These are phyloP conservation scores for Sophora flavescens DNA, from an alignment of 306 rosid species.

Conservation along the genomic window DNA sequence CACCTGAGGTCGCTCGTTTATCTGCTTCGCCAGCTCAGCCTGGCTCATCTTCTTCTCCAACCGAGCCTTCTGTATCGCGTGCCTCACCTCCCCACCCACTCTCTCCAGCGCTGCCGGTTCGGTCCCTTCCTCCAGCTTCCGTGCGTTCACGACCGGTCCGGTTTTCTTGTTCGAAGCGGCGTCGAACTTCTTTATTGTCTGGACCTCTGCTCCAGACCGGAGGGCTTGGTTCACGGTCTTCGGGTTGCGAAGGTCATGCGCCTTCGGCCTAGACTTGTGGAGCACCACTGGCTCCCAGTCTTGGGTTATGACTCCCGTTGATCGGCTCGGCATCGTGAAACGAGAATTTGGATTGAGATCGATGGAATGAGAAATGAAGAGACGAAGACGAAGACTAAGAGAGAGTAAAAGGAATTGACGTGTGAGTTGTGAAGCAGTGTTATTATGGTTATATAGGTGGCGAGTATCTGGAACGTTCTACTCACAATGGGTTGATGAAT, in stretches of 20 bases:
- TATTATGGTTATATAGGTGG: background rate
- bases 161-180: constrained; percentile 70
- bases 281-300: constrained; percentile 87
- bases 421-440: background rate
- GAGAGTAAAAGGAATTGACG: background rate
- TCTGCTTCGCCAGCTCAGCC: constrained; percentile 77
- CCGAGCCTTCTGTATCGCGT: constrained; percentile 80
- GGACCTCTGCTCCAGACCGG: constrained; percentile 66
- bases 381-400: no score
- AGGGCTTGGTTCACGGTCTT: constrained; percentile 81
- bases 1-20: constrained; percentile 79
- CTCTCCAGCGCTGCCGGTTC: constrained; percentile 77
- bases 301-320: constrained; percentile 64
- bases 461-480: constrained; percentile 54
- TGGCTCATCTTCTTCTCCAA: constrained; percentile 84
- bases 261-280: constrained; percentile 68
- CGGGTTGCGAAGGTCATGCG: constrained; percentile 66
- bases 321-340: constrained; percentile 69
- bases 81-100: constrained; percentile 68
- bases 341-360: no score
- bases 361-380: background rate
- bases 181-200: constrained; percentile 69
- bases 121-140: constrained; percentile 76
- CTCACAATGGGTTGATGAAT: background rate
- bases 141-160: constrained; percentile 55